These are phyloP conservation scores for Rubus parviflorus DNA, from an alignment of 306 rosid species.

Conservation along the genomic window DNA sequence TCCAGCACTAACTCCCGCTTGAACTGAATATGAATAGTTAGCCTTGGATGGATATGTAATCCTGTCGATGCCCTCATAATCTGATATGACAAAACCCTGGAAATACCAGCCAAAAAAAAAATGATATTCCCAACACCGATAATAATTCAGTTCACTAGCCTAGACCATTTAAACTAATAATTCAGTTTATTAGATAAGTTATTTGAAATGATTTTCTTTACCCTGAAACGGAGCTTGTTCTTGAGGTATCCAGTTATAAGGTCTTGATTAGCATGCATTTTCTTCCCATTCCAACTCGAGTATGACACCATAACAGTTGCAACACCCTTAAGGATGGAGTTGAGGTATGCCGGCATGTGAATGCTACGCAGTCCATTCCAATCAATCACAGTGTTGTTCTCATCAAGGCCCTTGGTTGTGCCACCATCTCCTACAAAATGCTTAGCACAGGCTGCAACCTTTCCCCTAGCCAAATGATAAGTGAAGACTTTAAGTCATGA, in stretches of 20 bases:
- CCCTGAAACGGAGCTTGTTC: slow-evolving; percentile 65
- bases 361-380: slow-evolving; percentile 59
- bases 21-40: slow-evolving; percentile 76
- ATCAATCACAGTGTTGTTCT: slow-evolving; percentile 70
- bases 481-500: too few relatives aligned
- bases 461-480: slow-evolving; percentile 44
- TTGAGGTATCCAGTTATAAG: slow-evolving; percentile 70
- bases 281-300: slow-evolving; percentile 82
- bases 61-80: slow-evolving; percentile 81
- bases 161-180: background rate
- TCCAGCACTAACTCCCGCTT: slow-evolving; percentile 75
- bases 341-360: slow-evolving; percentile 79
- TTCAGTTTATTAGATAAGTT: background rate
- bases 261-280: slow-evolving; percentile 71
- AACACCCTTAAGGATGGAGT: slow-evolving; percentile 68
- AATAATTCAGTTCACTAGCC: background rate
- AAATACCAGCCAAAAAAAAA: background rate
- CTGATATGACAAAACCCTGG: slow-evolving; percentile 86
- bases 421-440: slow-evolving; percentile 96
- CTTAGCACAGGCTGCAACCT: slow-evolving; percentile 97
- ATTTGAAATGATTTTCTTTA: slow-evolving; percentile 19
- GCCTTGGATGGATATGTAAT: slow-evolving; percentile 82
- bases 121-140: background rate
- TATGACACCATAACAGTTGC: slow-evolving; percentile 80
- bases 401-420: slow-evolving; percentile 78